Evolutionary conservation across 306 rosid genomes (phyloP), one percentile per base, ranked within the genome.

Genomic region (Bauhinia variegata): DNA sequence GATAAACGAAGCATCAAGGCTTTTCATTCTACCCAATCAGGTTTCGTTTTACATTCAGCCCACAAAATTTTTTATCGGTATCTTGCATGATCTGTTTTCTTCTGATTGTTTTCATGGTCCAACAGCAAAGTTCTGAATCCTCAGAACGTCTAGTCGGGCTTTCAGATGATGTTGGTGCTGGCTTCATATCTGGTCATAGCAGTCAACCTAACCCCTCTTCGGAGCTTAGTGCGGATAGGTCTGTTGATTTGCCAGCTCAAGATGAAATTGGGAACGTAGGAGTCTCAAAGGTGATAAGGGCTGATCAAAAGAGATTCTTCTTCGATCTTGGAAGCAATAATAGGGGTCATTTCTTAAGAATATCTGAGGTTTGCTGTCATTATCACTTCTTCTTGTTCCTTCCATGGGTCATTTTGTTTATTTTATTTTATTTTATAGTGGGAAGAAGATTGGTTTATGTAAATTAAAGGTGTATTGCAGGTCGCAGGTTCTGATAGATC

Each of bases 131-230:
- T 73, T 85, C 97, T 69, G 99, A 95, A 81, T 57, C 96, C 62
- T 80, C 99, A 12, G 99, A 95, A 78, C 91, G 72, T 56, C 69
- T 90, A 43, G 96, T 83, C 65, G 97, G 99, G 74, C 99, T 95
- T 77, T 90, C 99, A 31, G 99, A 95, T 74, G 99, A 95, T 67
- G 99, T 95, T 73, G 99, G 99, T 4, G 97, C 97, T 68, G 99
- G 99, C 73, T 95, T 95, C 86, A 95, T 95, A 72, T 85, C 99
- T 54, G 97, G 99, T 54, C 96, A 89, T 65, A 82, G 91, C 74
- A 89, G 77, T 83, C 96, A 23, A 23, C 28, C 28, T 23, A 23
- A 23, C 28, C 28, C 96, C 28, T 78, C 87, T 72, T 82, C 99
- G 60, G 99, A 95, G 73, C 79, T 88, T 85, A 93, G 83, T 68